phyloP scores from a whole-genome alignment of 257 asterid species.

The Ehretia macrophylla region DNA sequence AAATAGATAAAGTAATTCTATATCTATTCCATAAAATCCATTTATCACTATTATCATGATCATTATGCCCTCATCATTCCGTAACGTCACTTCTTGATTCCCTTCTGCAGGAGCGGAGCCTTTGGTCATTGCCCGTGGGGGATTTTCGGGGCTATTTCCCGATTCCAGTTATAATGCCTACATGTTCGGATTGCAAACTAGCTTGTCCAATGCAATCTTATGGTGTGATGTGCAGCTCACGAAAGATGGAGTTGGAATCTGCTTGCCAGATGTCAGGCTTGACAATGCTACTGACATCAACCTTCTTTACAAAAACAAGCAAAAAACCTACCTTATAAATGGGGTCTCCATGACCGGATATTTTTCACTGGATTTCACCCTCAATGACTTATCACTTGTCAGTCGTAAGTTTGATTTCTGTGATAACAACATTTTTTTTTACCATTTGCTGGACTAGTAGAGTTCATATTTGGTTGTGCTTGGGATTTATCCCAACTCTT shows the following conservation, averaged over 20 bases:
- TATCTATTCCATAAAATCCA: no score
- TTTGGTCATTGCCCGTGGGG: conserved; percentile 75
- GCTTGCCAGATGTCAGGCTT: conserved; percentile 56
- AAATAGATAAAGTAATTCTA: no score
- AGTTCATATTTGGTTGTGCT: no score
- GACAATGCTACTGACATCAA: conserved; percentile 45
- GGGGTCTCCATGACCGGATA: conserved; percentile 51
- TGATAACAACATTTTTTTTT: background rate
- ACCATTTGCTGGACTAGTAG: background rate
- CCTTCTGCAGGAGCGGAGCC: conserved; percentile 54
- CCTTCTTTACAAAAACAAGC: background rate
- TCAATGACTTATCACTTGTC: conserved; percentile 32
- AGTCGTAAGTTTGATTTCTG: conserved; percentile 38
- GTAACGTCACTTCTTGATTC: background rate
- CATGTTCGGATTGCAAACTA: conserved; percentile 17
- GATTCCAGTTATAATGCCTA: conserved; percentile 63
- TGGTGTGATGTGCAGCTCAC: conserved; percentile 95
- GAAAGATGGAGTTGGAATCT: conserved; percentile 72
- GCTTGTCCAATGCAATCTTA: conserved; percentile 27
- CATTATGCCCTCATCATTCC: no score
- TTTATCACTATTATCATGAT: no score
- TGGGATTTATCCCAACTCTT: no score
- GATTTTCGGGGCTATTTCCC: conserved; percentile 76
- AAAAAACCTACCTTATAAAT: conserved; percentile 40
- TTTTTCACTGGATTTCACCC: conserved; percentile 58